These are phyloP conservation scores for Microthlaspi erraticum DNA, from an alignment of 345 rosid species.

Conservation along the genomic window DNA sequence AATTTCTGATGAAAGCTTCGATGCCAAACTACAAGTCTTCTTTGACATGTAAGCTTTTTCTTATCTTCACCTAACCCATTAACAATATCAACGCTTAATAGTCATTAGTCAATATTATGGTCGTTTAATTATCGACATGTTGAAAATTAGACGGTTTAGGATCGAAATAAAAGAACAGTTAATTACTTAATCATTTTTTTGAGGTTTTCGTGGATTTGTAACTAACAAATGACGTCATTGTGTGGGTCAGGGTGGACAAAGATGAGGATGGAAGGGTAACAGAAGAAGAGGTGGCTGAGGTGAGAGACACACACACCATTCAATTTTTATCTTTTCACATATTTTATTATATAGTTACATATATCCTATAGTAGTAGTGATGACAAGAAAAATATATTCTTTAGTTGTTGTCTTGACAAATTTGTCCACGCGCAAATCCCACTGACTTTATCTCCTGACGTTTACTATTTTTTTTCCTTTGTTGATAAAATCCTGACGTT, in stretches of 20 bases:
- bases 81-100: background rate
- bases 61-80: conserved; percentile 28
- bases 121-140: conserved; percentile 16
- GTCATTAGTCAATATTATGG: background rate
- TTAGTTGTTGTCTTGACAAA: conserved; percentile 41
- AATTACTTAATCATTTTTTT: conserved; percentile 1
- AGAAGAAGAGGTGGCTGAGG: conserved; percentile 89
- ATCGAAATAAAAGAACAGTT: background rate
- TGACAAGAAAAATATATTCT: conserved; percentile 4
- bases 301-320: conserved; percentile 41
- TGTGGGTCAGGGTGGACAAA: conserved; percentile 68
- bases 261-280: conserved; percentile 85
- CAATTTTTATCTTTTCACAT: conserved; percentile 20
- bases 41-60: conserved; percentile 72
- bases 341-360: background rate
- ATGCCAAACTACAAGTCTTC: conserved; percentile 83
- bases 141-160: conserved; percentile 18
- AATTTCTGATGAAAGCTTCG: conserved; percentile 84
- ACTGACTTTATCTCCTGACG: conserved; percentile 41
- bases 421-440: conserved; percentile 45
- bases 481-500: conserved; percentile 22
- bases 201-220: conserved; percentile 1
- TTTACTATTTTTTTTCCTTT: conserved; percentile 9
- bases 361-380: background rate
- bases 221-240: conserved; percentile 36